phyloP scores from a whole-genome alignment of 345 rosid genomes.

The Geranium rotundifolium region DNA sequence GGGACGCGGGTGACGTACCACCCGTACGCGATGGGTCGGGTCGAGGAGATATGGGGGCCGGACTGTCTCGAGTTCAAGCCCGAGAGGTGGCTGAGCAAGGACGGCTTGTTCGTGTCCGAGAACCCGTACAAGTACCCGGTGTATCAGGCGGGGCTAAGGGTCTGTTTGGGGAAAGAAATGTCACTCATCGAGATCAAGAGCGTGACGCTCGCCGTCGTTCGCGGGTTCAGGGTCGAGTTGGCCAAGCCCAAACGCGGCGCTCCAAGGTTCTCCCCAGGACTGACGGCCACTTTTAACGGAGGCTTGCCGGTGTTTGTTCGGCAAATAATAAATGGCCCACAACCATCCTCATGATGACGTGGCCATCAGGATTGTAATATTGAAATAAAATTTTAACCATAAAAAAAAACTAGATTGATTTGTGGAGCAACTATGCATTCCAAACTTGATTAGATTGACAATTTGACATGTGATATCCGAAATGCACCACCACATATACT shows the following conservation, averaged over 20 bases:
- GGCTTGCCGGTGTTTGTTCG: slow-evolving; percentile 38
- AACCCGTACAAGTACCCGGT: slow-evolving; percentile 59
- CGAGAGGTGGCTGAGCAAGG: slow-evolving; percentile 48
- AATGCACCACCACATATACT: no score
- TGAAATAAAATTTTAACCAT: no score
- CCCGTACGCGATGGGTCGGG: slow-evolving; percentile 72
- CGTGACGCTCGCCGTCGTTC: slow-evolving; percentile 38
- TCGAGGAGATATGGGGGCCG: slow-evolving; percentile 54
- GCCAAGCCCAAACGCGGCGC: neutral
- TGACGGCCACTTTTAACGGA: slow-evolving; percentile 40
- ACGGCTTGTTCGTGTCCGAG: slow-evolving; percentile 31
- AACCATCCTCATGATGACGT: no score
- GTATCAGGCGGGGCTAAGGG: slow-evolving; percentile 63
- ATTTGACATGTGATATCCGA: no score
- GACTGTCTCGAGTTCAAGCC: slow-evolving; percentile 64
- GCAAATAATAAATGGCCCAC: no score
- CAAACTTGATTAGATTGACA: no score
- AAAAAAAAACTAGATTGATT: no score
- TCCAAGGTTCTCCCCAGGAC: slow-evolving; percentile 38
- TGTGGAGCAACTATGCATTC: no score
- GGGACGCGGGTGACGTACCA: slow-evolving; percentile 76
- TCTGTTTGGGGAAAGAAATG: slow-evolving; percentile 74
- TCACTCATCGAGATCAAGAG: slow-evolving; percentile 53
- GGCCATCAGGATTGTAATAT: no score
- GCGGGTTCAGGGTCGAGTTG: slow-evolving; percentile 24